These are phyloP conservation scores for Achlya hypogyna DNA, from an alignment of 352 stramenopile species.

Conservation along the genomic window DNA sequence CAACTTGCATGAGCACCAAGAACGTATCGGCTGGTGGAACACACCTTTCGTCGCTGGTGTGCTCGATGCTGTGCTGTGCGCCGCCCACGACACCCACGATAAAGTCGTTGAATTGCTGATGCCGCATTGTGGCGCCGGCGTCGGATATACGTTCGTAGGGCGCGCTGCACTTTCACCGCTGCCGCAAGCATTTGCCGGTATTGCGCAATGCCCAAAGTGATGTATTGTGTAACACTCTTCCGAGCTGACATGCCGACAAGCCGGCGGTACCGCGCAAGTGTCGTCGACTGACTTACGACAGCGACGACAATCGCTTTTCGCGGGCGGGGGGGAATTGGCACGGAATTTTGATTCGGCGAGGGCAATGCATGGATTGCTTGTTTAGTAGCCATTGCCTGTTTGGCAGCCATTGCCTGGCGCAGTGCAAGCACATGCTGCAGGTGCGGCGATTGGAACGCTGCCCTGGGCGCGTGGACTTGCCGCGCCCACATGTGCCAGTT, in stretches of 20 bases:
- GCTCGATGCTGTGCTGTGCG: neutral
- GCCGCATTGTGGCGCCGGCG: neutral
- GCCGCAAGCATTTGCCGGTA: neutral
- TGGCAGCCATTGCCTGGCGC: neutral
- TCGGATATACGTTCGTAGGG: neutral
- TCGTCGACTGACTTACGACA: neutral
- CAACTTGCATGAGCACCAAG: slow-evolving; percentile 4
- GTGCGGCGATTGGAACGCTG: slow-evolving; percentile 5
- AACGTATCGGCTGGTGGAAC: neutral
- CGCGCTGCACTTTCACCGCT: neutral
- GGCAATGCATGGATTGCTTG: too few species aligned
- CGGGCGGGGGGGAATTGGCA: neutral
- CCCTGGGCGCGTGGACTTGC: neutral
- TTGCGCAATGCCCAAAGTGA: neutral
- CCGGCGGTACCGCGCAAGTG: slow-evolving; percentile 7
- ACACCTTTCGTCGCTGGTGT: neutral
- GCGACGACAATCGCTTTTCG: neutral
- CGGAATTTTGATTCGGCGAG: neutral
- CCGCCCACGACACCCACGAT: neutral
- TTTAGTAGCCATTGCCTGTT: neutral
- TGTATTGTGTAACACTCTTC: neutral
- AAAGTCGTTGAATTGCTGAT: neutral
- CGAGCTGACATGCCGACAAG: slow-evolving; percentile 14
- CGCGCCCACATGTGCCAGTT: slow-evolving; percentile 1
- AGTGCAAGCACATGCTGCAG: slow-evolving; percentile 10